These are phyloP conservation scores for Fusarium armeniacum DNA, from an alignment of 2,329 filamentous ascomycete genomes.

Conservation along the genomic window DNA sequence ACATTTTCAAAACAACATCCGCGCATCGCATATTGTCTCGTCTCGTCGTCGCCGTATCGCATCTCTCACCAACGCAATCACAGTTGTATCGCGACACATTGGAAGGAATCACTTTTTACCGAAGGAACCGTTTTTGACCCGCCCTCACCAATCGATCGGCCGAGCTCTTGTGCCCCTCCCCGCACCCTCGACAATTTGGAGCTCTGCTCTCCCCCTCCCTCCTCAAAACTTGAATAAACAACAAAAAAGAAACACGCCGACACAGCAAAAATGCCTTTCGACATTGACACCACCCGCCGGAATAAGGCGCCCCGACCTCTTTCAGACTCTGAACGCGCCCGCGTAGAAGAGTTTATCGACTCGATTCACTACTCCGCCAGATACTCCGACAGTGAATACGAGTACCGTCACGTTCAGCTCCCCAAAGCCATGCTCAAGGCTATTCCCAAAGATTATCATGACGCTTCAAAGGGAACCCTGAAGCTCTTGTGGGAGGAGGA, in stretches of 20 bases:
- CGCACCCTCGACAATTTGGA: slow-evolving; percentile 36
- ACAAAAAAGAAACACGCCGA: slow-evolving; percentile 5
- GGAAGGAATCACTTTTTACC: slow-evolving; percentile 8
- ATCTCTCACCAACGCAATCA: background rate
- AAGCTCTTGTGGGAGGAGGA: slow-evolving; percentile 99
- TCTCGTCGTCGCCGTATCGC: background rate
- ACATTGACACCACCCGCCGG: slow-evolving; percentile 85
- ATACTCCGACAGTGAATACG: slow-evolving; percentile 92
- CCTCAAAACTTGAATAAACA: slow-evolving; percentile 20
- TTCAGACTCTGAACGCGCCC: slow-evolving; percentile 83
- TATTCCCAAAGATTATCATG: slow-evolving; percentile 95
- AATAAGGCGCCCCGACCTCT: slow-evolving; percentile 88
- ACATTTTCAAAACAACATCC: slow-evolving; percentile 34
- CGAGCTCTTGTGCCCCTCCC: slow-evolving; percentile 42
- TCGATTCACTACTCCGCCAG: slow-evolving; percentile 97
- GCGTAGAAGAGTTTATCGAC: slow-evolving; percentile 91
- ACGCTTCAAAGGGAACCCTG: slow-evolving; percentile 87
- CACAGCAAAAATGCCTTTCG: slow-evolving; percentile 53
- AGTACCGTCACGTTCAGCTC: slow-evolving; percentile 97
- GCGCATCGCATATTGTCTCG: slow-evolving; percentile 6
- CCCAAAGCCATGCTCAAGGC: slow-evolving; percentile 98
- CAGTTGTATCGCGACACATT: slow-evolving; percentile 13
- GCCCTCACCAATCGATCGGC: slow-evolving; percentile 41
- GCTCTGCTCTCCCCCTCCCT: slow-evolving; percentile 22
- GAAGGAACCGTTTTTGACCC: slow-evolving; percentile 33